Conservation (phyloP, 2,329 filamentous ascomycete species). For the Diaporthe citri region DNA sequence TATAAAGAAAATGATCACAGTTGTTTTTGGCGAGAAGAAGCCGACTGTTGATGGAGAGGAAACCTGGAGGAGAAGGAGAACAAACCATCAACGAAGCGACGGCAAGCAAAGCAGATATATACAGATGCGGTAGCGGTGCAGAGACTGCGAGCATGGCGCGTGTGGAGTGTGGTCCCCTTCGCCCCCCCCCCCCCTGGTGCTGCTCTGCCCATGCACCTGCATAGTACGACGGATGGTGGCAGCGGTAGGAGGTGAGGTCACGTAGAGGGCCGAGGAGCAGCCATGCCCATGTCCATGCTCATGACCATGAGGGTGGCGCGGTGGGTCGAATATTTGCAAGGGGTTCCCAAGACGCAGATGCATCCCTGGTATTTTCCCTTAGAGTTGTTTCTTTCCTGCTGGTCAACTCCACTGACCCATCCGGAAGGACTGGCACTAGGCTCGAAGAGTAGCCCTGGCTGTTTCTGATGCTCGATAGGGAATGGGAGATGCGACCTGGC, state of each 20-base stretch:
- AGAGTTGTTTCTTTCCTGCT: conserved; percentile 31
- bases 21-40: conserved; percentile 32
- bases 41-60: conserved; percentile 37
- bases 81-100: conserved; percentile 15
- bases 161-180: background rate
- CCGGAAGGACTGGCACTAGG: conserved; percentile 19
- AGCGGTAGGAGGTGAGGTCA: conserved; percentile 31
- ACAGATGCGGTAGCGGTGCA: conserved; percentile 27
- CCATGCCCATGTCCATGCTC: conserved; percentile 35
- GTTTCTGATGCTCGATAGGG: conserved; percentile 27
- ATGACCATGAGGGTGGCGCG: conserved; percentile 32
- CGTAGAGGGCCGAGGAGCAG: conserved; percentile 16
- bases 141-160: conserved; percentile 26
- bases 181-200: background rate
- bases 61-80: conserved; percentile 40
- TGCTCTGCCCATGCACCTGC: conserved; percentile 9
- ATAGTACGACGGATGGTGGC: conserved; percentile 12
- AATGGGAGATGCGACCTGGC: conserved; percentile 24
- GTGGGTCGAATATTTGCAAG: conserved; percentile 33
- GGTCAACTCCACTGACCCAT: conserved; percentile 23
- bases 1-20: conserved; percentile 39
- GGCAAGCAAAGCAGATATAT: conserved; percentile 36
- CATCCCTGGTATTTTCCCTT: conserved; percentile 27
- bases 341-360: conserved; percentile 31
- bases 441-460: conserved; percentile 29